Evolutionary conservation across 768 basidiomycete genomes (phyloP).

Genomic region (Pisolithus sp.): DNA sequence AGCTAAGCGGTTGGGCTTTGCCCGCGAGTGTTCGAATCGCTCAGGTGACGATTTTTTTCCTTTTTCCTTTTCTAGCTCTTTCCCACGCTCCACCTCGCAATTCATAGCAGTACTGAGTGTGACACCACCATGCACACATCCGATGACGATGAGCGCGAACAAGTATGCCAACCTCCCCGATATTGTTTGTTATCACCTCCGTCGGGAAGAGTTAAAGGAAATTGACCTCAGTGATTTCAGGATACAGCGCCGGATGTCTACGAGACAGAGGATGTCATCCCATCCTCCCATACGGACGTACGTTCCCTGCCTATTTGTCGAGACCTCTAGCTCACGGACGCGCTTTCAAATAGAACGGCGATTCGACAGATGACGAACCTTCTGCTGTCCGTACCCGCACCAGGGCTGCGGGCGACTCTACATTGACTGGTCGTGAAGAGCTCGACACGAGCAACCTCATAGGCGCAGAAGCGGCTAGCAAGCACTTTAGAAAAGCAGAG

Average conservation of each 20-base stretch:
- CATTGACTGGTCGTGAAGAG: slow-evolving; percentile 46
- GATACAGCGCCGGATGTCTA: slow-evolving; percentile 90
- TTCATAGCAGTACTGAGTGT: too few relatives aligned
- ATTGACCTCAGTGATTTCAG: slow-evolving; percentile 33
- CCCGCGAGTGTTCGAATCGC: slow-evolving; percentile 59
- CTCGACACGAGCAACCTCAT: slow-evolving; percentile 64
- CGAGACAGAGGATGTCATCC: slow-evolving; percentile 79
- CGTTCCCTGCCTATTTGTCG: slow-evolving; percentile 14
- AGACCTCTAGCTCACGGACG: background rate
- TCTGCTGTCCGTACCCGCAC: slow-evolving; percentile 31
- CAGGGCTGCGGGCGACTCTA: slow-evolving; percentile 29
- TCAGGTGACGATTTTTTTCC: slow-evolving; percentile 44
- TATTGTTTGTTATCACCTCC: slow-evolving; percentile 51
- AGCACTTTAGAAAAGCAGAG: slow-evolving; percentile 68
- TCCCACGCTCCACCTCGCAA: too few relatives aligned
- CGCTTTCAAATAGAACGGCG: slow-evolving; percentile 41
- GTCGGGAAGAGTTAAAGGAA: too few relatives aligned
- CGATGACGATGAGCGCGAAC: slow-evolving; percentile 46
- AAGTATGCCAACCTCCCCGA: slow-evolving; percentile 92
- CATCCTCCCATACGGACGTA: slow-evolving; percentile 46
- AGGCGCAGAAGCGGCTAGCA: slow-evolving; percentile 59
- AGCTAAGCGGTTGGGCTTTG: slow-evolving; percentile 52
- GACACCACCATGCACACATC: background rate
- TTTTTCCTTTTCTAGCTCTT: too few relatives aligned
- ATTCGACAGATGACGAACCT: slow-evolving; percentile 64